These are phyloP conservation scores for Hymenotorrendiella dingleyae DNA, from an alignment of 2,329 filamentous ascomycete genomes.

Conservation along the genomic window DNA sequence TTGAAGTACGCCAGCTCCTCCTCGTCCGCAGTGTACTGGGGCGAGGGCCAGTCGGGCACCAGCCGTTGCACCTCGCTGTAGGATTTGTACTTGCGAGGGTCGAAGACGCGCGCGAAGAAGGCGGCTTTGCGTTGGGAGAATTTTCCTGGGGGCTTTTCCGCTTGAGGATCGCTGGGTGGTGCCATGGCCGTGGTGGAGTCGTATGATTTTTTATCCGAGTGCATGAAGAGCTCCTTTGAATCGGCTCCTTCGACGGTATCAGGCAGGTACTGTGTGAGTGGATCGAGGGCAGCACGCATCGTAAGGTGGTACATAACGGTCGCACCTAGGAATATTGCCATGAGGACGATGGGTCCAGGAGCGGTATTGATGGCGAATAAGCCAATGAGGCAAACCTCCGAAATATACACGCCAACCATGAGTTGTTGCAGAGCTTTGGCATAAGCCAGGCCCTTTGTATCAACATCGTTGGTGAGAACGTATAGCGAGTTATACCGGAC, in stretches of 20 bases:
- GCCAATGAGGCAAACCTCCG: slow-evolving; percentile 76
- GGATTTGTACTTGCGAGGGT: slow-evolving; percentile 68
- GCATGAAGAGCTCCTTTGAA: slow-evolving; percentile 31
- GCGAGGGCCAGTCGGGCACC: slow-evolving; percentile 50
- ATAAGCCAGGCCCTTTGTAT: slow-evolving; percentile 82
- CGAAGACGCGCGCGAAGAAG: slow-evolving; percentile 59
- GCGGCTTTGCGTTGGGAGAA: slow-evolving; percentile 40
- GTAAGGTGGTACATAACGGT: slow-evolving; percentile 68
- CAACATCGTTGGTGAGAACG: slow-evolving; percentile 72
- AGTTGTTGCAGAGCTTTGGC: slow-evolving; percentile 81
- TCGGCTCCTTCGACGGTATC: slow-evolving; percentile 56
- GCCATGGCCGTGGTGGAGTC: slow-evolving; percentile 10
- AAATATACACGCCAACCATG: slow-evolving; percentile 76
- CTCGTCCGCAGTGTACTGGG: slow-evolving; percentile 54
- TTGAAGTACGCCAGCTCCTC: slow-evolving; percentile 67
- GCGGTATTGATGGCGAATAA: slow-evolving; percentile 68
- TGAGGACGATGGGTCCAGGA: slow-evolving; percentile 65
- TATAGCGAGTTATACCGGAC: slow-evolving; percentile 88
- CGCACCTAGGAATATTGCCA: slow-evolving; percentile 69
- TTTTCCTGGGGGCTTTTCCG: slow-evolving; percentile 14
- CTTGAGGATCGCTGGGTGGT: slow-evolving; percentile 25
- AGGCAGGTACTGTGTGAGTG: slow-evolving; percentile 71
- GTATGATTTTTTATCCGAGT: slow-evolving; percentile 15
- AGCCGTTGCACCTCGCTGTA: slow-evolving; percentile 64
- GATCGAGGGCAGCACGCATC: slow-evolving; percentile 65